A percentile compares a stretch with the other conserved stretches of the same genome.
Conservation (phyloP, 345 rosid species). For the Populus deltoides region DNA sequence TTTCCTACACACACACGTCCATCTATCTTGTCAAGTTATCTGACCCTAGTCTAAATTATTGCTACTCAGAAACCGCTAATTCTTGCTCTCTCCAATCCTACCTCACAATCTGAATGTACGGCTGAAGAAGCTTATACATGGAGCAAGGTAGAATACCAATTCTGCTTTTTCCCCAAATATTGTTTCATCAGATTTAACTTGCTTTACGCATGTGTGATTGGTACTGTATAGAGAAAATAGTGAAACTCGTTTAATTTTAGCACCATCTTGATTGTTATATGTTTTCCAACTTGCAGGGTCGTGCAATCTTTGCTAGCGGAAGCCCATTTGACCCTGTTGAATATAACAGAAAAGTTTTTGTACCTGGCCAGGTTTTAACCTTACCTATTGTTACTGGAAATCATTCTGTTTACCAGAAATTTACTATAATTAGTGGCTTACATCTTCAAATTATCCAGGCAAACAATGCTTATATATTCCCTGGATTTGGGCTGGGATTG, state of each 20-base stretch:
- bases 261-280: neutral
- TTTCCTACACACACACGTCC: neutral
- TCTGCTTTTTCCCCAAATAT: neutral
- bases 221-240: neutral
- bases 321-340: constrained; percentile 90
- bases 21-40: neutral
- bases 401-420: neutral
- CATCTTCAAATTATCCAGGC: constrained; percentile 48
- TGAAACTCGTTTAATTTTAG: neutral
- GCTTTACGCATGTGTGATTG: neutral
- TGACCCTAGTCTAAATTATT: constrained; percentile 13
- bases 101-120: constrained; percentile 94
- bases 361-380: constrained; percentile 78
- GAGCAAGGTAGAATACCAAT: constrained; percentile 55
- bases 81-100: constrained; percentile 92
- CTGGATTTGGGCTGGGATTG: constrained; percentile 91
- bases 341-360: constrained; percentile 54
- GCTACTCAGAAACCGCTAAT: constrained; percentile 76
- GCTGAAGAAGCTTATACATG: constrained; percentile 95
- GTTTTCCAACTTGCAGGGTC: constrained; percentile 53
- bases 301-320: constrained; percentile 93
- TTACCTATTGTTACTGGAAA: constrained; percentile 4
- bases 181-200: neutral
- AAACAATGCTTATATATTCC: constrained; percentile 95
- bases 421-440: neutral